A percentile compares a stretch with the other conserved stretches of the same genome.
phyloP scores from a whole-genome alignment of 2,329 filamentous ascomycete species.

The Penicillium nordicum region DNA sequence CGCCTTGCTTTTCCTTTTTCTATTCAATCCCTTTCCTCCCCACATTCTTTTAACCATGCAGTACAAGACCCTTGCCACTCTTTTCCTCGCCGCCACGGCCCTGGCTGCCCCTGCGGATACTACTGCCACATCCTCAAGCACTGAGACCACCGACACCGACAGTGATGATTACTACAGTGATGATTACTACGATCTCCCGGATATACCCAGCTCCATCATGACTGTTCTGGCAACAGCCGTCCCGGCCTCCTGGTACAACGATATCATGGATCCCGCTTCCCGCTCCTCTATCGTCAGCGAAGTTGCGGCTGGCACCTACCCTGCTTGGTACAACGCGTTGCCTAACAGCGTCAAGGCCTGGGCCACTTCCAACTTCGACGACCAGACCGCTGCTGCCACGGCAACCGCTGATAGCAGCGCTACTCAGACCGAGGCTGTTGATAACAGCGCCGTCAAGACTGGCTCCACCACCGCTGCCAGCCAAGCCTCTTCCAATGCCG shows the following conservation, averaged over 20 bases:
- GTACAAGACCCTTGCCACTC: conserved; percentile 22
- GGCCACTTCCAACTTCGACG: conserved; percentile 9
- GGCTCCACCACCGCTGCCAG: background rate
- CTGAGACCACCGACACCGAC: background rate
- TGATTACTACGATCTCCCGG: background rate
- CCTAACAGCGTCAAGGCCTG: conserved; percentile 26
- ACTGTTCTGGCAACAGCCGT: conserved; percentile 26
- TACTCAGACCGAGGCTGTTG: background rate
- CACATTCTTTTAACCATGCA: conserved; percentile 22
- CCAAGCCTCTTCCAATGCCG: background rate
- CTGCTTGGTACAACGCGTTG: conserved; percentile 27
- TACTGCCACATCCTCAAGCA: background rate
- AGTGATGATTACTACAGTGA: background rate
- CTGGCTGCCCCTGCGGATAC: conserved; percentile 18
- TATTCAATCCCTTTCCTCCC: background rate
- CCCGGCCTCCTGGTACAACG: conserved; percentile 19
- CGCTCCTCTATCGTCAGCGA: conserved; percentile 17
- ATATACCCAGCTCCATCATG: conserved; percentile 22
- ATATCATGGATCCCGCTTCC: conserved; percentile 15
- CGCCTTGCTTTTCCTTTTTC: background rate
- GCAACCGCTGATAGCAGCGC: background rate
- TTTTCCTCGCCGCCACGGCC: conserved; percentile 23
- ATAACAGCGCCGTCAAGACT: background rate
- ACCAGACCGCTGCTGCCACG: background rate
- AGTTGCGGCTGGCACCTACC: conserved; percentile 19